Conservation (phyloP, 1,284 basidiomycete genomes). For the Stereum hirsutum region DNA sequence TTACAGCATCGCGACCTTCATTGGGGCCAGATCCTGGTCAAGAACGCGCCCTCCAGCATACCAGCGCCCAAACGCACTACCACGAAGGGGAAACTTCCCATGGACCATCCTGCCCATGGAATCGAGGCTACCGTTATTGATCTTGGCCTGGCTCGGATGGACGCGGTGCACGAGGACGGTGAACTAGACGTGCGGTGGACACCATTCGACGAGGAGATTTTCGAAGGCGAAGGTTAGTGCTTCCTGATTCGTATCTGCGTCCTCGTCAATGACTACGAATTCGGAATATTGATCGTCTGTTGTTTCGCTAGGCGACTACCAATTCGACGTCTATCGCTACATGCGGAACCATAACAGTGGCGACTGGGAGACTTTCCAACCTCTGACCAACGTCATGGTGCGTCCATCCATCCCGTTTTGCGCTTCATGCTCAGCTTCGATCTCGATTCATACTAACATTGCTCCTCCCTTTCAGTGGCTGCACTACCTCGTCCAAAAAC, state of each 20-base stretch:
- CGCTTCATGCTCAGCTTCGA: neutral
- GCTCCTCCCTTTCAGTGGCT: conserved; percentile 60
- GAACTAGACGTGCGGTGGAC: conserved; percentile 54
- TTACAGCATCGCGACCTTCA: conserved; percentile 91
- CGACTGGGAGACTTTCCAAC: conserved; percentile 68
- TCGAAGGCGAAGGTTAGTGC: conserved; percentile 73
- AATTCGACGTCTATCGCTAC: conserved; percentile 91
- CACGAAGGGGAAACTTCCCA: conserved; percentile 23
- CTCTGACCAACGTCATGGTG: conserved; percentile 87
- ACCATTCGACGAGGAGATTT: conserved; percentile 72
- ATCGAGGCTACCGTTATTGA: conserved; percentile 86
- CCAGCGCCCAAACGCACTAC: conserved; percentile 20
- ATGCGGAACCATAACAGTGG: conserved; percentile 60
- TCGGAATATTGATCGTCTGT: neutral
- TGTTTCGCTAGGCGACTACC: conserved; percentile 66
- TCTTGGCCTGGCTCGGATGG: conserved; percentile 84
- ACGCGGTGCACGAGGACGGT: conserved; percentile 37
- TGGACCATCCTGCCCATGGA: conserved; percentile 55
- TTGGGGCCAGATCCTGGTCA: conserved; percentile 94
- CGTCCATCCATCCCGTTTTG: no score
- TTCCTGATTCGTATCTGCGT: no score
- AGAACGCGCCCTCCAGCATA: conserved; percentile 30
- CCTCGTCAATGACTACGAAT: neutral
- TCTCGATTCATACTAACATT: neutral
- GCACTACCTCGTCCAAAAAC: conserved; percentile 67